A percentile compares a stretch with the other conserved stretches of the same genome.
These are phyloP conservation scores for Pseudopithomyces maydicus DNA, from an alignment of 2,329 filamentous ascomycete genomes.

Conservation along the genomic window DNA sequence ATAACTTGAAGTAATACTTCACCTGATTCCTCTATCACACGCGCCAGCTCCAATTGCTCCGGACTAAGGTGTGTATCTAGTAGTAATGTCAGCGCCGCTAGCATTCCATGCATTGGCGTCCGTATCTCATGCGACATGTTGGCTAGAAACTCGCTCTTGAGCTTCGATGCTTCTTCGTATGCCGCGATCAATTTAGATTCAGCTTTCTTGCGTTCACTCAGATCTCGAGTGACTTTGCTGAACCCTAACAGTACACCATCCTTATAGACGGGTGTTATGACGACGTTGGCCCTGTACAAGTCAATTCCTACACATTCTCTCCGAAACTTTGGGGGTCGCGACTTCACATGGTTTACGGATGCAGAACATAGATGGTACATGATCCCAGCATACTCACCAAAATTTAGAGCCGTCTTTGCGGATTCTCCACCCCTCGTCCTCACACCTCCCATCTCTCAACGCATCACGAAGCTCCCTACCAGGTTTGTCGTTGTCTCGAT, in stretches of 20 bases:
- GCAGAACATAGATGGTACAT: background rate
- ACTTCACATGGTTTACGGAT: background rate
- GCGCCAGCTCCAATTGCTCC: conserved; percentile 61
- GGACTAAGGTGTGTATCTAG: conserved; percentile 58
- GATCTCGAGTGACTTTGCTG: conserved; percentile 63
- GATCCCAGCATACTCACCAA: conserved; percentile 39
- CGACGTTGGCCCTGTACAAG: conserved; percentile 56
- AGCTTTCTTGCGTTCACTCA: conserved; percentile 61
- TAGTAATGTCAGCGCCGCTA: conserved; percentile 45
- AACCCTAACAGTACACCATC: conserved; percentile 61
- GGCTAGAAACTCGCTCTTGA: conserved; percentile 66
- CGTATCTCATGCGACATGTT: conserved; percentile 70
- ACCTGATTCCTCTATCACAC: conserved; percentile 65
- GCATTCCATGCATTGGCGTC: conserved; percentile 63
- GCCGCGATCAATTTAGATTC: conserved; percentile 62
- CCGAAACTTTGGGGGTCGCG: background rate
- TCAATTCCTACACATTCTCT: background rate
- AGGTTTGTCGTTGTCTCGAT: conserved; percentile 57
- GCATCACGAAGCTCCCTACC: conserved; percentile 58
- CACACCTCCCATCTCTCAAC: conserved; percentile 59
- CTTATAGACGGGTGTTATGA: conserved; percentile 62
- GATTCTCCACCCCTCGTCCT: conserved; percentile 66
- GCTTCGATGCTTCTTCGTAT: conserved; percentile 66
- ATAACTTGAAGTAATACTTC: conserved; percentile 65
- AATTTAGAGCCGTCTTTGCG: conserved; percentile 63